Evolutionary conservation across 1,284 basidiomycete species (phyloP).

Genomic region (Irpex sp.): DNA sequence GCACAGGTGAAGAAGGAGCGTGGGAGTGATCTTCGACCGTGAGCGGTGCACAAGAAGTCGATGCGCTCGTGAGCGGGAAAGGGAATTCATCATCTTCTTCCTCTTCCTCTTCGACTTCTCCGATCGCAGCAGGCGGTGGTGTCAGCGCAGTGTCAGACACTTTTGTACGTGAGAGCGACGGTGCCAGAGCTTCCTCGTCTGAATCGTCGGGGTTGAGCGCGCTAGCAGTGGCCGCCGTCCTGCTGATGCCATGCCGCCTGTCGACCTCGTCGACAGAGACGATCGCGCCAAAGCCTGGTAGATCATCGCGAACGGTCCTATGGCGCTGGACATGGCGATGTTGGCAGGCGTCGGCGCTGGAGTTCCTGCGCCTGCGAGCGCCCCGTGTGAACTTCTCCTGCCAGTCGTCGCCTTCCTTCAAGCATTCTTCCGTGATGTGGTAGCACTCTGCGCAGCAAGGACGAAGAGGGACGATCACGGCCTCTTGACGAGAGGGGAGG

Average conservation of each 20-base stretch:
- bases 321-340: constrained; percentile 15
- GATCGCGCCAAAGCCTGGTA: constrained; percentile 27
- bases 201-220: neutral
- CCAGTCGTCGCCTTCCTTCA: constrained; percentile 48
- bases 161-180: constrained; percentile 13
- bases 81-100: constrained; percentile 14
- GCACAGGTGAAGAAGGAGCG: neutral
- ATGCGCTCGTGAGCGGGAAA: constrained; percentile 6
- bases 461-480: constrained; percentile 49
- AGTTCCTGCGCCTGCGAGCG: constrained; percentile 52
- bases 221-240: constrained; percentile 1
- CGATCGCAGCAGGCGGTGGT: neutral
- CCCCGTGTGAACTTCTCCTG: constrained; percentile 57
- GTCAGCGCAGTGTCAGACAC: neutral
- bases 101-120: constrained; percentile 15
- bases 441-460: constrained; percentile 57
- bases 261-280: constrained; percentile 63
- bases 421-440: constrained; percentile 42
- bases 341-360: constrained; percentile 33
- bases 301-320: constrained; percentile 19
- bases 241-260: constrained; percentile 32
- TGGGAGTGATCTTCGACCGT: neutral
- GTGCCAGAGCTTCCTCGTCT: constrained; percentile 5
- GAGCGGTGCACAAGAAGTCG: neutral
- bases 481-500: constrained; percentile 21